Base-by-base conservation (phyloP, 208 protist species). In the Acanthamoeba healyi region DNA sequence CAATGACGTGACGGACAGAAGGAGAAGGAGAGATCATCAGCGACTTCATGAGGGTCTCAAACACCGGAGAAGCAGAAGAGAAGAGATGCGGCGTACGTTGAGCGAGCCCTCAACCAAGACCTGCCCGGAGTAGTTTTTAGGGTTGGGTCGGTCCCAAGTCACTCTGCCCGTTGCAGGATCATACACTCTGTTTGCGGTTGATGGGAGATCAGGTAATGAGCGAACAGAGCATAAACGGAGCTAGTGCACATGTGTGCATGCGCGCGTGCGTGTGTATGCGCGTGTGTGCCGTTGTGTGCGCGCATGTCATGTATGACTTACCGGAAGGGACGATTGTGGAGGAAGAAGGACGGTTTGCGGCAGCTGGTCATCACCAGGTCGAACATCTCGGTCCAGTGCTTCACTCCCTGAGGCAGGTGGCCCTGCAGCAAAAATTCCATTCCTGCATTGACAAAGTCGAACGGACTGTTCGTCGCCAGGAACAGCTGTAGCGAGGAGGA, bases 401-500 rank as follows among this genome's bases (percentile, higher is more conserved):
- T 61, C 38, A 92, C 84, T 42, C 82, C 63, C 6, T 56, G 14
- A 24, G 81, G 32, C 1, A 95, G 63, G 56, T 94, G 77, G 29
- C 77, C 77, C 46, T 86, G 77, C 46, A 86, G 34, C 84, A 91
- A 46, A 63, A 94, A 94, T 87, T 93, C 84, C 92, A 95, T 94
- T 12, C 94, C 94, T 24, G 51, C 44, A 58, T 95, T 94, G 34
- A 94, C 94, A 46, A 91, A 94, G 49, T 72, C 82, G 42, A 94
- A 95, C 72, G 79, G 84, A 70, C 93, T 95, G 74, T 95, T 95
- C 34, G 94, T 95, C 65, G 93, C 90, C 36, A 95, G 84, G 74
- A 95, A 95, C 58, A 94, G 67, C 94, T 95, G 36, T 46, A 29
- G 49, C 6, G 17, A 42, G 34, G n/a, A n/a, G n/a, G n/a, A n/a